Base-by-base conservation (phyloP, 2,329 filamentous ascomycete genomes). In the Aspergillus sp. region DNA sequence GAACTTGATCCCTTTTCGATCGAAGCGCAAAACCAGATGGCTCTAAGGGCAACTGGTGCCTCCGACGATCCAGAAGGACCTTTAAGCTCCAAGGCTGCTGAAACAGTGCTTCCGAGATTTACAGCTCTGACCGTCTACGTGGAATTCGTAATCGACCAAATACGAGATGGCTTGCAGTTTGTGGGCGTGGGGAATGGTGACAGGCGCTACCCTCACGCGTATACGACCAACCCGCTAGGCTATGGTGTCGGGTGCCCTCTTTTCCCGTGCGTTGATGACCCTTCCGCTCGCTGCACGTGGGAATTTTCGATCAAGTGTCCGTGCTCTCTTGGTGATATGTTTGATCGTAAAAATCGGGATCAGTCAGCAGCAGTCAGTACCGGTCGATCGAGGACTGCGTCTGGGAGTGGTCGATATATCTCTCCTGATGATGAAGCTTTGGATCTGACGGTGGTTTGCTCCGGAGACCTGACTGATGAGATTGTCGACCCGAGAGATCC, bases 211-310 rank as follows among this genome's bases (percentile, higher is more conserved):
- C 90, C 93, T 0, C 91, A 98, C 71, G 84, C 88, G 43, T 98
- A 95, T 66, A 95, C 91, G 0, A 85, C 84, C 37, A 90, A 91
- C 61, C 86, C 85, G 2, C 74, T 85, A 38, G 84, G 87, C 52
- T 82, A 89, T 0, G 90, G 90, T 25, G 84, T 83, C 15, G 84
- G 89, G 1, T 91, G 84, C 42, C 90, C 85, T 57, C 82, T 97
- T 22, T 98, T 98, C 60, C 93, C 93, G 0, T 97, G 93, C 65
- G 78, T 97, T 45, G 93, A 98, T 64, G 87, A 95, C 62, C 81
- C 86, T 20, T 83, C 83, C 30, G 84, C 87, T 49, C 81, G 89
- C 48, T 91, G 85, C 61, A 83, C 84, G 9, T 98, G 93, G 88
- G 88, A 90, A 49, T 78, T 98, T 44, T 88, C 87, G 2, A 84